Evolutionary conservation across 192 early-diverging fungal species (phyloP).

Genomic region (Coemansia sp.): DNA sequence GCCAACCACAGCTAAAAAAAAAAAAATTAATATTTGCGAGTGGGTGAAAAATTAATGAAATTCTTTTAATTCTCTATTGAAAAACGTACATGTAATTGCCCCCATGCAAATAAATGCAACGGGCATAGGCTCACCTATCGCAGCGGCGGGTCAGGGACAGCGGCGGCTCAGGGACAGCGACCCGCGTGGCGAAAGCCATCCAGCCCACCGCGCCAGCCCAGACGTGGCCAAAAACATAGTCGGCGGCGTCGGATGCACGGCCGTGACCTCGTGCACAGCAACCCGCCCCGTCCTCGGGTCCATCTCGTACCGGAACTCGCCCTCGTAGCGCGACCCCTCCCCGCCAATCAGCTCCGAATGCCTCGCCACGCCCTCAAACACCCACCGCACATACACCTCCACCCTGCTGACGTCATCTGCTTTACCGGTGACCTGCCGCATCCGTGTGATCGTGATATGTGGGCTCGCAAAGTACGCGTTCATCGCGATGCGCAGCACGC

Average conservation of each 20-base stretch:
- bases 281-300: conserved; percentile 26
- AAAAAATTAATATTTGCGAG: too few species aligned
- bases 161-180: conserved; percentile 23
- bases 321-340: conserved; percentile 35
- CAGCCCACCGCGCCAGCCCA: conserved; percentile 39
- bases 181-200: conserved; percentile 42
- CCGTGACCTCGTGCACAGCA: conserved; percentile 40
- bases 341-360: conserved; percentile 34
- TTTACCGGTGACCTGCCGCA: conserved; percentile 21
- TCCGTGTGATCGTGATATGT: conserved; percentile 9
- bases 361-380: conserved; percentile 45
- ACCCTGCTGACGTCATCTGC: too few species aligned
- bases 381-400: conserved; percentile 45
- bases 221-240: conserved; percentile 26
- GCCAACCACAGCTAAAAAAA: neutral
- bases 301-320: conserved; percentile 45
- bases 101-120: neutral
- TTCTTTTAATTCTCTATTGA: too few species aligned
- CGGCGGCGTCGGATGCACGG: conserved; percentile 47
- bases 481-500: conserved; percentile 37
- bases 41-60: too few species aligned
- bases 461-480: conserved; percentile 28
- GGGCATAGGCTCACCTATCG: too few species aligned
- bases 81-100: too few species aligned
- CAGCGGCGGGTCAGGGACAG: neutral